A percentile compares a stretch with the other conserved stretches of the same genome.
These are phyloP conservation scores for Magnolia kwangsiensis DNA, from an alignment of 164 flowering plant species.

Conservation along the genomic window DNA sequence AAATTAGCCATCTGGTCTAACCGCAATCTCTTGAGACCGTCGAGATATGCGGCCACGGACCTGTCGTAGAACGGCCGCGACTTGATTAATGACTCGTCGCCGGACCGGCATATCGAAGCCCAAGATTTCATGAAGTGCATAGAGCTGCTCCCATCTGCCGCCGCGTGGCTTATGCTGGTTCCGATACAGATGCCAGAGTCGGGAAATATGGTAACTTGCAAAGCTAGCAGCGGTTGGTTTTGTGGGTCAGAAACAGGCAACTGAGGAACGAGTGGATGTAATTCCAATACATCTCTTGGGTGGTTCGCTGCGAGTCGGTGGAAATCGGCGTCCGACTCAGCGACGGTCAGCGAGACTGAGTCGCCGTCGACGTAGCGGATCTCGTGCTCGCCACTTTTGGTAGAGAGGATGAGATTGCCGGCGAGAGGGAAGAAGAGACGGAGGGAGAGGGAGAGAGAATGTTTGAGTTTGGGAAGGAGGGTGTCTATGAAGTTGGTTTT, in stretches of 20 bases:
- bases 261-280: conserved; percentile 11
- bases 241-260: not conserved
- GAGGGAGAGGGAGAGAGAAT: conserved; percentile 40
- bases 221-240: conserved; percentile 3
- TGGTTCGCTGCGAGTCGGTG: not conserved
- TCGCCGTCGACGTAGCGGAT: conserved; percentile 28
- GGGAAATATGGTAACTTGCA: conserved; percentile 16
- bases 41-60: not conserved
- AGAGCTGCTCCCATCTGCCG: conserved; percentile 7
- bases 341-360: conserved; percentile 21
- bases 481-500: not conserved
- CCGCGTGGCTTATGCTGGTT: not conserved
- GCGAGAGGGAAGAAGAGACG: conserved; percentile 35
- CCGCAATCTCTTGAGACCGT: not conserved
- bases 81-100: not conserved
- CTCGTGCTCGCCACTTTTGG: conserved; percentile 15
- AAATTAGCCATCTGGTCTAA: not conserved
- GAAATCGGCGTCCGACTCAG: conserved; percentile 12
- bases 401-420: conserved; percentile 23
- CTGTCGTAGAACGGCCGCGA: conserved; percentile 3
- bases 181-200: conserved; percentile 15
- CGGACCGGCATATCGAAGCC: conserved; percentile 11
- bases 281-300: not conserved
- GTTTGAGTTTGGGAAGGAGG: conserved; percentile 24
- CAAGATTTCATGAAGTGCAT: conserved; percentile 11